Evolutionary conservation across 2,329 filamentous ascomycete genomes (phyloP).

Genomic region (Xylaria sp.): DNA sequence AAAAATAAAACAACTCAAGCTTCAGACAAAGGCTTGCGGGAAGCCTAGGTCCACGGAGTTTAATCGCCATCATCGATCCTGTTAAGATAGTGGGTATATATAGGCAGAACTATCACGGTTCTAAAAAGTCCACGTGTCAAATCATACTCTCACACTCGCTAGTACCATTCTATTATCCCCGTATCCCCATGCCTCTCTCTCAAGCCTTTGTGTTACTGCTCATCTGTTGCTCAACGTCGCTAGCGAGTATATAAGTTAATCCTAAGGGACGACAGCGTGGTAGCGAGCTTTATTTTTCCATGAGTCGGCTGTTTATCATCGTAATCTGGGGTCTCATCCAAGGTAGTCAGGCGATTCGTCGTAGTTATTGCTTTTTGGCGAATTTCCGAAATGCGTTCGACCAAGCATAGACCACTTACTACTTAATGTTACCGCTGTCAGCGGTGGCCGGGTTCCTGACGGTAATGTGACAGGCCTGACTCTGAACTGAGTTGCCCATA

Average conservation of each 20-base stretch:
- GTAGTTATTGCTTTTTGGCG: slow-evolving; percentile 21
- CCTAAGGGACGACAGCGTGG: slow-evolving; percentile 14
- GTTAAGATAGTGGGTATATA: slow-evolving; percentile 25
- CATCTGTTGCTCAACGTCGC: background rate
- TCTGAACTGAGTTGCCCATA: background rate
- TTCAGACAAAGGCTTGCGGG: background rate
- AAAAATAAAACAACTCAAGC: background rate
- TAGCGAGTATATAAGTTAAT: background rate
- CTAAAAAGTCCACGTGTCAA: slow-evolving; percentile 48
- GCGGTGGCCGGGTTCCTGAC: background rate
- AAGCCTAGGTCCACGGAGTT: background rate
- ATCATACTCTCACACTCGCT: slow-evolving; percentile 36
- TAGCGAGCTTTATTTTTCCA: slow-evolving; percentile 34
- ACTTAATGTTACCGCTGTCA: background rate
- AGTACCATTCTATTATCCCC: background rate
- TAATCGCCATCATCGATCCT: slow-evolving; percentile 31
- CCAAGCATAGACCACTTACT: slow-evolving; percentile 10
- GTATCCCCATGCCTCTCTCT: background rate
- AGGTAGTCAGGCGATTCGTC: slow-evolving; percentile 33
- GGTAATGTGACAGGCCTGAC: slow-evolving; percentile 6
- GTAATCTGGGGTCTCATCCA: slow-evolving; percentile 40
- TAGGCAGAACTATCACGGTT: slow-evolving; percentile 29
- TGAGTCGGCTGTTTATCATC: slow-evolving; percentile 25
- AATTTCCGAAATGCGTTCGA: slow-evolving; percentile 30
- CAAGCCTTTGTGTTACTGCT: background rate